Conservation (phyloP, 2,329 filamentous ascomycete genomes). For the Sordariomycetes sp. region DNA sequence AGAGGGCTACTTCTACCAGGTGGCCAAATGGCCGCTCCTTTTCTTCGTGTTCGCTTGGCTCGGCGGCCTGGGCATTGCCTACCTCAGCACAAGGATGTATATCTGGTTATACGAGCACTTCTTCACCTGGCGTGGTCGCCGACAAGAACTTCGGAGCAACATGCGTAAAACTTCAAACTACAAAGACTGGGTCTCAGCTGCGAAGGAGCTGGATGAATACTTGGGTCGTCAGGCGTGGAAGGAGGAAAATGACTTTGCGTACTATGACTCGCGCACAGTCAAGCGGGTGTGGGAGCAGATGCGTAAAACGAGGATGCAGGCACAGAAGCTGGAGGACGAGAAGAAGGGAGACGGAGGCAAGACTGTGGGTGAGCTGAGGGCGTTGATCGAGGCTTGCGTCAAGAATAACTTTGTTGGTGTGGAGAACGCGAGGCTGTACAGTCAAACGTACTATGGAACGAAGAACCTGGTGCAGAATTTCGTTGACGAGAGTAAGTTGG, state of each 20-base stretch:
- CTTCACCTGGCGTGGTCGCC: slow-evolving; percentile 76
- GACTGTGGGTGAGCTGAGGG: slow-evolving; percentile 66
- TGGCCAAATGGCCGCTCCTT: slow-evolving; percentile 89
- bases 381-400: slow-evolving; percentile 77
- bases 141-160: slow-evolving; percentile 60
- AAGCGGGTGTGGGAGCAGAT: slow-evolving; percentile 70
- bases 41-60: slow-evolving; percentile 76
- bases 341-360: slow-evolving; percentile 29
- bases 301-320: slow-evolving; percentile 49
- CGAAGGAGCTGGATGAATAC: slow-evolving; percentile 69
- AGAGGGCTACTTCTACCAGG: slow-evolving; percentile 81
- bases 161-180: slow-evolving; percentile 69
- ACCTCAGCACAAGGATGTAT: slow-evolving; percentile 77
- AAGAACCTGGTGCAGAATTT: slow-evolving; percentile 89
- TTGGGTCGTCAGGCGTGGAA: slow-evolving; percentile 77
- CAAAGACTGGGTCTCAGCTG: slow-evolving; percentile 72
- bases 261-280: slow-evolving; percentile 86
- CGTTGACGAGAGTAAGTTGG: slow-evolving; percentile 64
- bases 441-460: slow-evolving; percentile 96
- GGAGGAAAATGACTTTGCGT: slow-evolving; percentile 64
- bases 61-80: slow-evolving; percentile 57
- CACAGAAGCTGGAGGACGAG: slow-evolving; percentile 42
- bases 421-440: slow-evolving; percentile 91
- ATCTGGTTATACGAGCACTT: slow-evolving; percentile 89
- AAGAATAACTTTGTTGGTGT: slow-evolving; percentile 97